Base-by-base conservation (phyloP, 192 early-diverging fungal genomes). In the Oehlia diaphana region DNA sequence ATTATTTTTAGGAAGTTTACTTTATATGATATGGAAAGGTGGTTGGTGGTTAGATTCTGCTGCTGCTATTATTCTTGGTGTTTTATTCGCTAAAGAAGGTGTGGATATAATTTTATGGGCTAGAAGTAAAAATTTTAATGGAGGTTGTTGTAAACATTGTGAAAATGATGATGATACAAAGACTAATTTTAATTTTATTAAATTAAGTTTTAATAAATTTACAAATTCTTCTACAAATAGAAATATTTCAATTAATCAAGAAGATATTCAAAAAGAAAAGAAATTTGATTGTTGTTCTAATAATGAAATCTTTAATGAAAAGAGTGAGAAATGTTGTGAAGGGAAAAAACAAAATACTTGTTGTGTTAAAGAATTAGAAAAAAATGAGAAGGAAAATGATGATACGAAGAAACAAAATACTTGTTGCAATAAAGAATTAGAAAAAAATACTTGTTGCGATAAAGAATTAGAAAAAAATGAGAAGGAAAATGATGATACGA, bases 121-220 rank as follows among this genome's bases (percentile, higher is more conserved):
- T 13, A 77, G 33, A n/a, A 49, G 63, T 28, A 77, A 77, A 77
- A 19, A 63, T 42, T 77, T 77, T 66, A 28, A 49, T 77, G 75
- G 75, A n/a, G 63, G 75, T 4, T 77, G 75, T 63, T 58, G 50
- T 58, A 74, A 74, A 61, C 47, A 58, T 70, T 31, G 33, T 70
- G 14, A 6, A 33, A 21, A 58, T 58, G 53, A 58, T 58, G 19
- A 58, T 58, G 53, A 58, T 58, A 19, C 1, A 19, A 58, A 58
- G 16, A 0, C 0, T 5, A 21, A 21, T 47, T 12, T 16, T 5
- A 19, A 19, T 58, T 58, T 53, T 19, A 16, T 19, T 4, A 53
- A 53, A 19, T 14, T 19, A 58, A 58, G 16, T 21, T 58, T 58
- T 58, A 16, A 16, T 58, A 58, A 58, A 6, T 58, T 13, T 58